Evolutionary conservation across 2,329 filamentous ascomycete genomes (phyloP).

Genomic region (Leptoxyphium fumago): DNA sequence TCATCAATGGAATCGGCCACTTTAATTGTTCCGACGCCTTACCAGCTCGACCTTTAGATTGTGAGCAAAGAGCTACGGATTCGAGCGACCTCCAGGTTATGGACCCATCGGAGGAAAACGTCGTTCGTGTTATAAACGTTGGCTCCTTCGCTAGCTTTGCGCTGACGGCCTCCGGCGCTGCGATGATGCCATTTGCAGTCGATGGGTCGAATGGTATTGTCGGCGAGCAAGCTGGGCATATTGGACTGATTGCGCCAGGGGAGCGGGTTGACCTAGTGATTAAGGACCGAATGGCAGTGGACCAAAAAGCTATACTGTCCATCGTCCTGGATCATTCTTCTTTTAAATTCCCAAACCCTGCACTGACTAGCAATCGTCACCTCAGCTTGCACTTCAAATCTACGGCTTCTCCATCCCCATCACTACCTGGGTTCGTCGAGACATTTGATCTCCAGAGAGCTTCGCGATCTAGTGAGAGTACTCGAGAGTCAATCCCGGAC

Average conservation of each 20-base stretch:
- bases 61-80: slow-evolving; percentile 14
- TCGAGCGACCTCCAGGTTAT: slow-evolving; percentile 1
- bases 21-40: slow-evolving; percentile 34
- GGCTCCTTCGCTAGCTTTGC: slow-evolving; percentile 29
- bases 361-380: slow-evolving; percentile 24
- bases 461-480: background rate
- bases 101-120: slow-evolving; percentile 15
- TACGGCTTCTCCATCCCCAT: background rate
- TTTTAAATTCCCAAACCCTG: slow-evolving; percentile 32
- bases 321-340: slow-evolving; percentile 16
- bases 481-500: slow-evolving; percentile 6
- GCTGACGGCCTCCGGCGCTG: slow-evolving; percentile 18
- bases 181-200: slow-evolving; percentile 23
- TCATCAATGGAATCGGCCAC: slow-evolving; percentile 32
- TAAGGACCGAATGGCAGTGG: background rate
- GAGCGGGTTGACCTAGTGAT: slow-evolving; percentile 28
- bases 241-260: slow-evolving; percentile 30
- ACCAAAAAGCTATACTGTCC: slow-evolving; percentile 7
- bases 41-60: slow-evolving; percentile 31
- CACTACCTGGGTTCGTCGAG: slow-evolving; percentile 9
- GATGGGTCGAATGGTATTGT: slow-evolving; percentile 27
- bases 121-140: slow-evolving; percentile 30
- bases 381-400: slow-evolving; percentile 15
- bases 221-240: slow-evolving; percentile 13
- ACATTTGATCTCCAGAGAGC: slow-evolving; percentile 8